Evolutionary conservation across 139 green algal genomes (phyloP).

Genomic region (Tetratostichococcus sp.): DNA sequence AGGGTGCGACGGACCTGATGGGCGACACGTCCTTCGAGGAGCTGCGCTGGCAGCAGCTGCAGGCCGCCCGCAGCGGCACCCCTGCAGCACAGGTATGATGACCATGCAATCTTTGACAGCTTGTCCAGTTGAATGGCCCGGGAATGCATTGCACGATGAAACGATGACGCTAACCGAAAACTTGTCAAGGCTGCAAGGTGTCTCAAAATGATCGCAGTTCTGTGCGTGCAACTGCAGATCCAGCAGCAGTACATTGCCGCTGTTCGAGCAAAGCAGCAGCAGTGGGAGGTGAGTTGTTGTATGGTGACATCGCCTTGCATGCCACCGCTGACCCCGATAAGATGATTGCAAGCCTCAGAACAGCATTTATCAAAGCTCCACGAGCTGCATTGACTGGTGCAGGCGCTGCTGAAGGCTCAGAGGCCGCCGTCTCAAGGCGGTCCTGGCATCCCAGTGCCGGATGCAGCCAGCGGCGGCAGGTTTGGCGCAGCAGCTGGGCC

Average conservation of each 20-base stretch:
- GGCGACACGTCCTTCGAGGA: conserved; percentile 54
- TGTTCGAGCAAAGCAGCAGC: conserved; percentile 13
- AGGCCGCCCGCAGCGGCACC: conserved; percentile 1
- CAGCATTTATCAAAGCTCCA: too few relatives aligned
- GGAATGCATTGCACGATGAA: too few relatives aligned
- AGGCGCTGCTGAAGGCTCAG: conserved; percentile 11
- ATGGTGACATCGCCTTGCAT: not conserved
- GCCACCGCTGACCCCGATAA: too few relatives aligned
- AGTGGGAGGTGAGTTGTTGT: not conserved
- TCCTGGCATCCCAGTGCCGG: not conserved
- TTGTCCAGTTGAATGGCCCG: too few relatives aligned
- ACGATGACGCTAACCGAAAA: too few relatives aligned
- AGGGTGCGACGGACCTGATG: conserved; percentile 38
- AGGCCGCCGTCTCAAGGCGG: conserved; percentile 23
- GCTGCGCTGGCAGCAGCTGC: conserved; percentile 19
- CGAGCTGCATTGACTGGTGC: too few relatives aligned
- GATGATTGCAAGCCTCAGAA: too few relatives aligned
- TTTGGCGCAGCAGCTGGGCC: not conserved
- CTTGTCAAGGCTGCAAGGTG: too few relatives aligned
- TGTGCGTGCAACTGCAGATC: too few relatives aligned
- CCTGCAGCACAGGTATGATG: not conserved
- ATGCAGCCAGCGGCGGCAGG: not conserved
- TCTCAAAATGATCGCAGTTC: too few relatives aligned
- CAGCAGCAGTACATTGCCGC: conserved; percentile 19
- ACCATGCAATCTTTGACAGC: too few relatives aligned